Evolutionary conservation across 2,329 filamentous ascomycete genomes (phyloP).

Genomic region (Gnomoniopsis sp.): DNA sequence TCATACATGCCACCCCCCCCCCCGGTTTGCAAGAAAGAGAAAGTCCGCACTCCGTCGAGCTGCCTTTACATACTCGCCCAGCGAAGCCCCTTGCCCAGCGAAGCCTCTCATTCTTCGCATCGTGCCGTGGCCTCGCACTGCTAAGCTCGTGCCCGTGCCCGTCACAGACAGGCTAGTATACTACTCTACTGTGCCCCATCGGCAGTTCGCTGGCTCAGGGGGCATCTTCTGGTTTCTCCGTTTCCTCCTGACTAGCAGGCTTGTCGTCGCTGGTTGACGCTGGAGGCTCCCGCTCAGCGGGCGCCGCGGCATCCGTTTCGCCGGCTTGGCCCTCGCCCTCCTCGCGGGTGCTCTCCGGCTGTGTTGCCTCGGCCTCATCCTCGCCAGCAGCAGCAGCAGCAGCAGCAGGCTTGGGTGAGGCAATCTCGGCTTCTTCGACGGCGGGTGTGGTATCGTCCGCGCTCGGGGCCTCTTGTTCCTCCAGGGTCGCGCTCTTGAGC

Average conservation of each 20-base stretch:
- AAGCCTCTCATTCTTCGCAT: no score
- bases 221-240: neutral
- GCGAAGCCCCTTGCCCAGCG: no score
- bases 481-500: conserved; percentile 40
- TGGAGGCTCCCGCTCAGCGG: neutral
- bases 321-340: conserved; percentile 5
- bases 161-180: no score
- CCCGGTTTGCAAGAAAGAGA: no score
- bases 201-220: neutral
- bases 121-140: no score
- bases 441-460: conserved; percentile 12
- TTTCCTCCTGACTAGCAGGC: neutral
- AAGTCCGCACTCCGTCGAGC: no score
- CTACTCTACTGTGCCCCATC: no score
- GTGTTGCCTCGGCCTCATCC: conserved; percentile 19
- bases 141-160: no score
- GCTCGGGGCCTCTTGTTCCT: conserved; percentile 15
- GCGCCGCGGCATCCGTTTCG: neutral
- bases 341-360: neutral
- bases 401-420: conserved; percentile 10
- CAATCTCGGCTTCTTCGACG: neutral
- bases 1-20: no score
- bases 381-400: conserved; percentile 14
- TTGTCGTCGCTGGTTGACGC: neutral
- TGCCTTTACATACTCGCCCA: no score